Evolutionary conservation across 768 basidiomycete species (phyloP), one percentile per base, ranked within the genome.

Genomic region (Lactarius psammicola): DNA sequence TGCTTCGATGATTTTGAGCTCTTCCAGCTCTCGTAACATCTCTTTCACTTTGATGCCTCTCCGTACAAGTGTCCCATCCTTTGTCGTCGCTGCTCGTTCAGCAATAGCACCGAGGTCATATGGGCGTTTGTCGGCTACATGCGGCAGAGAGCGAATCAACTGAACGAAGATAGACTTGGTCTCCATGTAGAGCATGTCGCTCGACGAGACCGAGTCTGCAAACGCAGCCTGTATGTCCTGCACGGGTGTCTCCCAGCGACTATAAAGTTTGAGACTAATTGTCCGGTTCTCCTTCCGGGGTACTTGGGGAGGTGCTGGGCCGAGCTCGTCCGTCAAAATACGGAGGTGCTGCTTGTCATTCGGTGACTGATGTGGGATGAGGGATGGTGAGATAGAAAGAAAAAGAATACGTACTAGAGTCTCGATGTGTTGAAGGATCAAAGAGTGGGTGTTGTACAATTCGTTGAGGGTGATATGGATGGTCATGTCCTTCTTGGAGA

Each of bases 11-110:
- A 98, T 83, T 72, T 90, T 89, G 59, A 87, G 83, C 74, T 95
- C 92, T 75, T 98, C 96, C 55, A 99, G 81, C 76, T 98, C 97
- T 59, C 95, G 86, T 36, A 99, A 81, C 92, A 99, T 96, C 80
- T 98, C 95, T 81, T 98, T 98, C 72, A 98, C 96, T 75, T 99
- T 99, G 86, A 99, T 97, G 38, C 97, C 97, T 74, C 90, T 94
- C 46, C 96, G 87, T 34, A 99, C 97, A 33, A 99, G 86, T 30
- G 89, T 90, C 34, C 94, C 92, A 74, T 99, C 97, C 77, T 98
- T 98, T 57, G 95, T 95, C 28, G 97, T 98, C 20, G 97, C 97
- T 6, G 97, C 96, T 28, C 89, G 83, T 76, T 99, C 97, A 11
- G 96, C 96, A 66, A 98, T 89, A 7, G 83, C 87, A 31, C 87